These are phyloP conservation scores for Hymenoscyphus fraxineus DNA, from an alignment of 2,329 filamentous ascomycete species.

Conservation along the genomic window DNA sequence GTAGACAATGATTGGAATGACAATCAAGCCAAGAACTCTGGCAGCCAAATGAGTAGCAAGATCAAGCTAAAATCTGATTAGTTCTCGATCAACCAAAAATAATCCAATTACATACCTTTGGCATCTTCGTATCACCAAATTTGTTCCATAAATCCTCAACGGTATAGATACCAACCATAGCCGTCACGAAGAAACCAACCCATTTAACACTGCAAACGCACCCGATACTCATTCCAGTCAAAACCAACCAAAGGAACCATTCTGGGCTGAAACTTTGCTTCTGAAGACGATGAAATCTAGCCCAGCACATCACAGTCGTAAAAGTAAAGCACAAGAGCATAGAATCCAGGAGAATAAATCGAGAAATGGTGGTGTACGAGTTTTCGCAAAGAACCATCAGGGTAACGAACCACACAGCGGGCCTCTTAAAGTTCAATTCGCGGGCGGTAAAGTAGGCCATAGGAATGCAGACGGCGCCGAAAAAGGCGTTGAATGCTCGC, in stretches of 20 bases:
- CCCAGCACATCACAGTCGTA: constrained; percentile 93
- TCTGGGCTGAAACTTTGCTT: constrained; percentile 81
- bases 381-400: constrained; percentile 98
- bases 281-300: constrained; percentile 88
- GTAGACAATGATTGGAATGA: constrained; percentile 87
- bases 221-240: constrained; percentile 92
- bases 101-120: constrained; percentile 53
- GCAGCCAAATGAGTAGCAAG: constrained; percentile 76
- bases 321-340: constrained; percentile 99
- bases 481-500: constrained; percentile 94
- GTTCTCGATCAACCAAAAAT: constrained; percentile 1
- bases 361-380: constrained; percentile 97
- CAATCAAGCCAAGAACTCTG: constrained; percentile 80
- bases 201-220: constrained; percentile 99
- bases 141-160: constrained; percentile 97
- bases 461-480: constrained; percentile 88
- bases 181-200: constrained; percentile 93
- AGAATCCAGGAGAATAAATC: constrained; percentile 96
- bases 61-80: constrained; percentile 42
- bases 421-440: constrained; percentile 80
- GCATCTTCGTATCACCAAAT: constrained; percentile 92
- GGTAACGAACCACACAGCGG: constrained; percentile 90
- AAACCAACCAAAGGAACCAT: constrained; percentile 92
- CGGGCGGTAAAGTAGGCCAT: constrained; percentile 93
- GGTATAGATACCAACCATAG: constrained; percentile 92